Conservation (phyloP, 192 early-diverging fungal genomes). For the Linnemannia elongata region DNA sequence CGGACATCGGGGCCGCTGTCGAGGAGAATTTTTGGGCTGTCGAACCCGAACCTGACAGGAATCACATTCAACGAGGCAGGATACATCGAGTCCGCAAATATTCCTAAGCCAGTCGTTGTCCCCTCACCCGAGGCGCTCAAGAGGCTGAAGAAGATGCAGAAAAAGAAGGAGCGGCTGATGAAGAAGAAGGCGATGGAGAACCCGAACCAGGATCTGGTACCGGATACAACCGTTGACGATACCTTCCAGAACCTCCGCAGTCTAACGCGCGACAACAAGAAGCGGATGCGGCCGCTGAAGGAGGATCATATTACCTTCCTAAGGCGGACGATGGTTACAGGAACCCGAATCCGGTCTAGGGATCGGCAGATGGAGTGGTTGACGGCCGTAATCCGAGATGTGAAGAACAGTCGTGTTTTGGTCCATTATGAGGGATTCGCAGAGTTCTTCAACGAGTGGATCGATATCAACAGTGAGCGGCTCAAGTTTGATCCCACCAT, state of each 20-base stretch:
- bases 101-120: not conserved
- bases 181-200: constrained; percentile 5
- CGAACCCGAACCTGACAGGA: not conserved
- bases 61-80: constrained; percentile 51
- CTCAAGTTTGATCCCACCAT: constrained; percentile 27
- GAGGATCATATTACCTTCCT: constrained; percentile 40
- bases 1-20: constrained; percentile 12
- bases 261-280: constrained; percentile 24
- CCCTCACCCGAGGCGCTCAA: not conserved
- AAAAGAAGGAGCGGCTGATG: constrained; percentile 9
- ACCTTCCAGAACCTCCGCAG: constrained; percentile 40
- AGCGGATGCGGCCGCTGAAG: constrained; percentile 10
- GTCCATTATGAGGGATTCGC: constrained; percentile 72
- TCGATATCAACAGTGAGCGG: constrained; percentile 78
- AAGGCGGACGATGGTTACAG: constrained; percentile 45
- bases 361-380: constrained; percentile 75
- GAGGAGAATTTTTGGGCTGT: constrained; percentile 15
- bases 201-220: not conserved
- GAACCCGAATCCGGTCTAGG: constrained; percentile 63
- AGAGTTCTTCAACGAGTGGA: constrained; percentile 72
- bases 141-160: constrained; percentile 11
- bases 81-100: constrained; percentile 29
- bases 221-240: not conserved
- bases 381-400: constrained; percentile 65
- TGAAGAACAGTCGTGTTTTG: constrained; percentile 69